Conservation (phyloP, 2,329 filamentous ascomycete genomes). For the Colletotrichum sp. region DNA sequence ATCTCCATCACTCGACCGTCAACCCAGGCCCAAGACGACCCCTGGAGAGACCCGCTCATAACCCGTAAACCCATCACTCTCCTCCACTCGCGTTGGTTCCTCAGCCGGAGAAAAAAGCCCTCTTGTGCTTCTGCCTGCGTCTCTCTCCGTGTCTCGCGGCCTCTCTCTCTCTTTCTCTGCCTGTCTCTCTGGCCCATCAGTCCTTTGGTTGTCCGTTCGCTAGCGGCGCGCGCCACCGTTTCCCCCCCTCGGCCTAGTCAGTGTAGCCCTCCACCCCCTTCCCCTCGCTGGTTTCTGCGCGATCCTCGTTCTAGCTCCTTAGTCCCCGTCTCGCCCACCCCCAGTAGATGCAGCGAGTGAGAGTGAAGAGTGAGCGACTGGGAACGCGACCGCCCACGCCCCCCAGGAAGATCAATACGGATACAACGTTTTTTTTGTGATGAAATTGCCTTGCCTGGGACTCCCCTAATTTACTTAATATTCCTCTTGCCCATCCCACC, state of each 20-base stretch:
- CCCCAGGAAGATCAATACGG: constrained; percentile 7
- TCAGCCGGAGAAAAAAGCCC: neutral
- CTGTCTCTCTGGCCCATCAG: neutral
- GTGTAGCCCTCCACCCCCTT: neutral
- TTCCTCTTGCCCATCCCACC: neutral
- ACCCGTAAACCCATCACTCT: neutral
- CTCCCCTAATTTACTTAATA: constrained; percentile 18
- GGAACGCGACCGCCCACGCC: neutral
- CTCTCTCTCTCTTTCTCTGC: neutral
- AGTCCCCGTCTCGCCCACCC: neutral
- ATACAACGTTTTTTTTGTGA: constrained; percentile 16
- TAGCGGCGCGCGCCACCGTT: constrained; percentile 18
- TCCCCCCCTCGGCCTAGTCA: constrained; percentile 14
- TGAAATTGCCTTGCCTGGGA: constrained; percentile 11
- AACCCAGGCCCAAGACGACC: neutral
- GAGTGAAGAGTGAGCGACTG: neutral
- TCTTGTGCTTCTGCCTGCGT: neutral
- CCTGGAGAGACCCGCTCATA: neutral
- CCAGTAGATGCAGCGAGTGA: neutral
- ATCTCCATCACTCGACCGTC: neutral
- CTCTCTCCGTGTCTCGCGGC: neutral
- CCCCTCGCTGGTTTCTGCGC: neutral
- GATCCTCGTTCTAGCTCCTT: constrained; percentile 13
- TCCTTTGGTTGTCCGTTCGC: neutral
- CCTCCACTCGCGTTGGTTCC: constrained; percentile 17